Evolutionary conservation across 495 filamentous ascomycete genomes (phyloP), one percentile per base, ranked within the genome.

Genomic region (Daldinia childiae): DNA sequence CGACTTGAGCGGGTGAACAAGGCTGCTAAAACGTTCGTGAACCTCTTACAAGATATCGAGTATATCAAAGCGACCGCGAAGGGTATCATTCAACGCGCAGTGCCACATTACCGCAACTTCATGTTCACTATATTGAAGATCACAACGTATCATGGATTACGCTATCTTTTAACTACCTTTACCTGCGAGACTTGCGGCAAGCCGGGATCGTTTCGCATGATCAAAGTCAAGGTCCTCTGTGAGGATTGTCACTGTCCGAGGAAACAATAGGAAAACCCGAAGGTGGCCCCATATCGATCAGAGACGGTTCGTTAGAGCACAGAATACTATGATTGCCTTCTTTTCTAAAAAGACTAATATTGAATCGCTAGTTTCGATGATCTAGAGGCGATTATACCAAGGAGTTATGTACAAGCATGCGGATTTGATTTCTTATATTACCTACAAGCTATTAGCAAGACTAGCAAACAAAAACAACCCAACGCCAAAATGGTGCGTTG

Each of bases 171-270:
- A 5, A 65, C 69, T 24, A 56, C 45, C 41, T 66, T 58, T 38
- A 48, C 39, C 11, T 60, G 66, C 15, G 71, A 57, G 39, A 19
- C 24, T 6, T 74, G 72, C 6, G 30, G 65, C 48, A 59, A 72
- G 26, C 45, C 76, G 6, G 64, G 66, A 24, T 59, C 41, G 19
- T 68, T 75, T 39, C 64, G 69, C 14, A 78, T 77, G 43, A 48
- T 32, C 11, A 66, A 63, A 34, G 63, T 78, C 61, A 87, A 50
- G 30, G 79, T 79, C 2, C 83, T 76, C 59, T 87, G 71, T 80
- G 86, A 87, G 29, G 74, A 77, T 17, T 78, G 70, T 71, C 82
- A 43, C 29, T n/a, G 19, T 3, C 30, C 51, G 4, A 58, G 9
- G 7, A 36, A 19, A 29, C n/a, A 34, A 15, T 17, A 19, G 6